Evolutionary conservation across 208 protist genomes (phyloP), one percentile per base, ranked within the genome.

Genomic region (Naegleria fowleri): DNA sequence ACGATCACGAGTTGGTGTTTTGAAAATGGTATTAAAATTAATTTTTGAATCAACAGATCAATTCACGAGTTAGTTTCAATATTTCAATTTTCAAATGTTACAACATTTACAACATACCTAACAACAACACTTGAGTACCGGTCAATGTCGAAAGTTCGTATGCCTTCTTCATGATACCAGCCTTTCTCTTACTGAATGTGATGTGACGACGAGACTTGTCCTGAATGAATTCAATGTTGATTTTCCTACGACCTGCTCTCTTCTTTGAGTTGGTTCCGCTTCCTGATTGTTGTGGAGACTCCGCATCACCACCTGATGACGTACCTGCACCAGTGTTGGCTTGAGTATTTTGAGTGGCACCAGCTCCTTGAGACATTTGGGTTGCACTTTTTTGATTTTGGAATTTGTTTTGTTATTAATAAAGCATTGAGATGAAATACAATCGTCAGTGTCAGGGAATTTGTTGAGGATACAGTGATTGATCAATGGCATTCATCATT

Each of bases 151-250:
- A 94, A 3, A 97, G 43, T 87, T 97, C 96, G 75, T 95, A 96
- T 16, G 95, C 95, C 91, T 97, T 97, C 91, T 97, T 97, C 93
- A 96, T 96, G 67, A 97, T 95, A 67, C 95, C 95, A 11, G 93
- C 92, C 91, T 97, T 97, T 41, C 96, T 92, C 88, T 96, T 96
- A 40, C 58, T 92, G 91, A 97, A 97, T 7, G 95, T 97, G n/a
- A 97, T 96, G 79, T 97, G 95, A 52, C 96, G 67, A 83, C 94
- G 89, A 83, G 90, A 95, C 84, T 96, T 95, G 90, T 97, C 95
- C n/a, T 95, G 93, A 86, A 97, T 97, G 92, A 96, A 97, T 41
- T 96, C 95, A 75, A 97, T 97, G 75, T 94, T 92, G 76, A 97
- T 97, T 91, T 96, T 96, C 48, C 95, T 92, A 29, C 95, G 76